Base-by-base conservation (phyloP, 306 rosid species). In the Quercus suber region DNA sequence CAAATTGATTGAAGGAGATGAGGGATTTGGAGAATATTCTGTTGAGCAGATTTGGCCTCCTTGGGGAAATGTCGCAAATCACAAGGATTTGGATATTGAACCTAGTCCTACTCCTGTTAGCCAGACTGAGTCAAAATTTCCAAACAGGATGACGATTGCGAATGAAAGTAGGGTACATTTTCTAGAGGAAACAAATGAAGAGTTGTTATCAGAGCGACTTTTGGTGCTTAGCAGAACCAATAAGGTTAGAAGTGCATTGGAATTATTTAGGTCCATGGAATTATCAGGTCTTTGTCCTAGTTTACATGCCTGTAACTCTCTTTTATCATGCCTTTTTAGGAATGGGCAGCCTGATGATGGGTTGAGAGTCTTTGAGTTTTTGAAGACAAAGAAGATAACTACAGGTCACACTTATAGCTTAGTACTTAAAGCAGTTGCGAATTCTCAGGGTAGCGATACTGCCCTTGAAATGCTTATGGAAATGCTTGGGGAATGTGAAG, bases 161-260 rank as follows among this genome's bases (percentile, higher is more conserved):
- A 71, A 75, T 77, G 87, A 78, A 30, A 74, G 53, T 68, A 88
- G 84, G 68, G 84, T 78, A 18, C 75, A 85, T 58, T 81, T 87
- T 81, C 73, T 92, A 65, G 97, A 91, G 89, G 93, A 89, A 84
- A 84, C 80, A 56, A 91, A 94, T 76, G 88, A 86, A 76, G 90
- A 71, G 33, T 80, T 83, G 60, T 51, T 94, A 59, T 94, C 97
- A 1, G 85, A 88, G 59, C 81, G 97, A 80, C 76, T 94, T 78
- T 76, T 92, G 89, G 92, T 78, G 82, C 97, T 94, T 69, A 88
- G 97, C 77, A 88, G 95, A 89, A 89, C 82, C 55, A 94, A 94
- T 75, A 92, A 88, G 82, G 76, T 82, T 70, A 86, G 90, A 82
- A 87, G 97, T 83, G 97, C 97, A 37, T 59, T 89, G 88, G 95